These are phyloP conservation scores for Diplodia mutila DNA, from an alignment of 2,329 filamentous ascomycete genomes.

Conservation along the genomic window DNA sequence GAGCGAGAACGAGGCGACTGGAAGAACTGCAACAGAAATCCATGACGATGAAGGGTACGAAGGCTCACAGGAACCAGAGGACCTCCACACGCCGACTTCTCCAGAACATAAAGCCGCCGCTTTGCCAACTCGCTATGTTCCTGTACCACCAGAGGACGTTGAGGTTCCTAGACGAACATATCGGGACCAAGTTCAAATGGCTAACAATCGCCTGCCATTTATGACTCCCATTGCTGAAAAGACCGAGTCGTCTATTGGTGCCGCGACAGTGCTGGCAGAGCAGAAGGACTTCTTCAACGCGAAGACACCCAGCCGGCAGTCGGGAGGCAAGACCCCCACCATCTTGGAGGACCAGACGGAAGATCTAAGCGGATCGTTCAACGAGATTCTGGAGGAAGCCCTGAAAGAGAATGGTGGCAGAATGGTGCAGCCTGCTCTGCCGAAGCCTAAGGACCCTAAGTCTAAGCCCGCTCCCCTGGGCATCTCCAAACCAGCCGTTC, in stretches of 20 bases:
- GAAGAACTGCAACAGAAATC: neutral
- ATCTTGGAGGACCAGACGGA: constrained; percentile 52
- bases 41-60: constrained; percentile 38
- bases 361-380: constrained; percentile 71
- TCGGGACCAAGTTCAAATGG: constrained; percentile 76
- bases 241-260: constrained; percentile 82
- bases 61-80: constrained; percentile 37
- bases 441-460: constrained; percentile 37
- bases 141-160: constrained; percentile 84
- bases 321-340: constrained; percentile 38
- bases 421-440: constrained; percentile 56
- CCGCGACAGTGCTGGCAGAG: constrained; percentile 39
- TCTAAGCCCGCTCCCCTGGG: constrained; percentile 33
- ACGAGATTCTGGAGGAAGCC: constrained; percentile 62
- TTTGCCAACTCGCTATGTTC: constrained; percentile 68
- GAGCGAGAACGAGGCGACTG: constrained; percentile 27
- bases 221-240: constrained; percentile 99
- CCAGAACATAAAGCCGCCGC: constrained; percentile 34
- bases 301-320: constrained; percentile 76
- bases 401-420: constrained; percentile 49
- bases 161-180: constrained; percentile 78
- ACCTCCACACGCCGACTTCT: constrained; percentile 50
- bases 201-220: constrained; percentile 91
- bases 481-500: constrained; percentile 29
- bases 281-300: constrained; percentile 64